Conservation (phyloP, 495 filamentous ascomycete species). For the Xylaria telfairii region DNA sequence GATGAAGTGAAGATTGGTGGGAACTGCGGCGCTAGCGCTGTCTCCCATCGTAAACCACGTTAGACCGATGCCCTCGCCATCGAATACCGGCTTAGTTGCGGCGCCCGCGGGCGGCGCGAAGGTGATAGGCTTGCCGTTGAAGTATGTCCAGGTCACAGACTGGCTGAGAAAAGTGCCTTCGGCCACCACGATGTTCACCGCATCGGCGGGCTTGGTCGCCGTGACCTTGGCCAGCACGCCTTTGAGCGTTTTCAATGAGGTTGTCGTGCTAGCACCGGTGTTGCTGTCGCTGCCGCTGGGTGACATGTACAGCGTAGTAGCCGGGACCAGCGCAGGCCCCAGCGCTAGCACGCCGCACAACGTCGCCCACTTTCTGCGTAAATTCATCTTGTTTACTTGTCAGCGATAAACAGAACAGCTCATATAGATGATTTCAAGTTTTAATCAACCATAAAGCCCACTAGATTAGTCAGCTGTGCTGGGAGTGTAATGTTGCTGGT, state of each 20-base stretch:
- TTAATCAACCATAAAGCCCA: neutral
- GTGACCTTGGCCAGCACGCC: neutral
- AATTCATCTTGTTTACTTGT: neutral
- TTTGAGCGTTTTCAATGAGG: constrained; percentile 8
- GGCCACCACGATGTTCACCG: constrained; percentile 9
- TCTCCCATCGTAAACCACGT: constrained; percentile 23
- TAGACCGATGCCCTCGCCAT: constrained; percentile 10
- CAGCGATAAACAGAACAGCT: neutral
- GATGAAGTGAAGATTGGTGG: constrained; percentile 15
- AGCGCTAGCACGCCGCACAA: neutral
- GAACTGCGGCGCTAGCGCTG: neutral
- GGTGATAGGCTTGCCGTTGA: constrained; percentile 25
- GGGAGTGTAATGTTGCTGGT: neutral
- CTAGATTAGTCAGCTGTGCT: neutral
- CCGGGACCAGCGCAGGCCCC: neutral
- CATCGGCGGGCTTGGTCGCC: constrained; percentile 2
- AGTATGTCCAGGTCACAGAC: constrained; percentile 20
- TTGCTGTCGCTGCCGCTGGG: constrained; percentile 23
- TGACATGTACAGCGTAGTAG: constrained; percentile 19
- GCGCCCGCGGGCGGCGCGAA: constrained; percentile 14
- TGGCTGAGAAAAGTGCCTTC: constrained; percentile 13
- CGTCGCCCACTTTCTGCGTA: neutral
- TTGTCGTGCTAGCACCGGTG: constrained; percentile 4
- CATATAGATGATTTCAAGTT: neutral
- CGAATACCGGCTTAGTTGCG: constrained; percentile 15